Base-by-base conservation (phyloP, 2,329 filamentous ascomycete species). In the Pseudogymnoascus sp. region DNA sequence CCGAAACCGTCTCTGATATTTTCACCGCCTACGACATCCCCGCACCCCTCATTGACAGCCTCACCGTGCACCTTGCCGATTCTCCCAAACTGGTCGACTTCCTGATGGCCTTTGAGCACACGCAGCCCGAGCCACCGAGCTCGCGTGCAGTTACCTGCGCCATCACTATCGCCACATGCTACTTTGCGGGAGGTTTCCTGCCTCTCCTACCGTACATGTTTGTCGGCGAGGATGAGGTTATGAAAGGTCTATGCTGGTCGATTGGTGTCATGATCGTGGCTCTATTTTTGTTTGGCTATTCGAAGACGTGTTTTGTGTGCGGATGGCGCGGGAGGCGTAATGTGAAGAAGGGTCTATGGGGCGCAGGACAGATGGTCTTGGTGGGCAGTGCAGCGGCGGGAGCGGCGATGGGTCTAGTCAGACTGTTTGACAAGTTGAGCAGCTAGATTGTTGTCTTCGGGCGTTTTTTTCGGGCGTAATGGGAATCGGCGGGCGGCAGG, bases 201-300 rank as follows among this genome's bases (percentile, higher is more conserved):
- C 81, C 82, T 3, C 70, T 84, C 8, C 68, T 83, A 31, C 82
- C 82, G 0, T 85, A 85, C 67, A 77, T 84, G 62, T 78, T 79
- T 61, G 75, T 79, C 15, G 67, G 64, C 1, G 64, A 65, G 3
- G 64, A 76, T 4, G 68, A 75, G 26, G 76, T 82, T 5, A 68
- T 74, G 35, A 64, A 71, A 13, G 81, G 79, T 6, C 74, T 92
- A 59, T 77, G 80, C 36, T 81, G 83, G 63, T 86, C 83, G 24
- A 78, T 87, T 26, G 78, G 71, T 4, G 78, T 88, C 60, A 88
- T 86, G 68, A 78, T 83, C 10, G 68, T 84, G 6, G 81, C 84
- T 1, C 71, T 89, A 44, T 80, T 88, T 61, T 71, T 74, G 2
- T 89, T 89, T 69, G 86, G 86, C n/a, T 86, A 85, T 66, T 75